Evolutionary conservation across 345 rosid genomes (phyloP), one percentile per base, ranked within the genome.

Genomic region (Cardamine resedifolia): DNA sequence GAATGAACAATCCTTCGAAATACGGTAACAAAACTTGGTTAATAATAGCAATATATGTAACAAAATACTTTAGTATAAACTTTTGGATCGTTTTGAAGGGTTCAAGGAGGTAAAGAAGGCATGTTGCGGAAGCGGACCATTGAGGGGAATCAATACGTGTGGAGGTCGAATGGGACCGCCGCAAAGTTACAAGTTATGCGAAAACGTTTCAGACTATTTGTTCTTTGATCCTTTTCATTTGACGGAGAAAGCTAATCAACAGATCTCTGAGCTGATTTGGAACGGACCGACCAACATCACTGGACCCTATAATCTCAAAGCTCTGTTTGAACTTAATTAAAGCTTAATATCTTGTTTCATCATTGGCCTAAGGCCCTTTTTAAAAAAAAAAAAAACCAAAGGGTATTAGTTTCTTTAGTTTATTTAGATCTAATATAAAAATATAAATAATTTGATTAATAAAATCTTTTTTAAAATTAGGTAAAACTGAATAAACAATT

Each of bases 81-180:
- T 52, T 52, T 52, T 52, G 19, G 34, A 52, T 14, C 9, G 11
- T 26, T 52, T 52, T 52, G 58, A 52, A 52, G 34, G 58, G 58
- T 52, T 52, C 8, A 52, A 52, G 34, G 58, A 52, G 2, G 19
- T 1, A 3, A 26, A 52, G 20, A 52, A 52, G 11, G 58, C 58
- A 52, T 52, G 58, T 52, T 52, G 58, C 5, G 58, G 58, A 52
- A 52, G 58, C 3, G 34, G 58, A 52, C 34, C 58, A 15, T 52
- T 52, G 5, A 52, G 58, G 10, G 58, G 58, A 15, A 52, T 27
- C 34, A 52, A 26, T 26, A 14, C 58, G 1, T 52, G 58, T 52
- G 58, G 58, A 26, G 58, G 58, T 30, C 34, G 58, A 27, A 7
- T 0, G 19, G 11, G 19, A 15, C 58, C 10, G 10, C 27, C 34